Conservation (phyloP, 306 rosid species). For the Rosa lucieae region DNA sequence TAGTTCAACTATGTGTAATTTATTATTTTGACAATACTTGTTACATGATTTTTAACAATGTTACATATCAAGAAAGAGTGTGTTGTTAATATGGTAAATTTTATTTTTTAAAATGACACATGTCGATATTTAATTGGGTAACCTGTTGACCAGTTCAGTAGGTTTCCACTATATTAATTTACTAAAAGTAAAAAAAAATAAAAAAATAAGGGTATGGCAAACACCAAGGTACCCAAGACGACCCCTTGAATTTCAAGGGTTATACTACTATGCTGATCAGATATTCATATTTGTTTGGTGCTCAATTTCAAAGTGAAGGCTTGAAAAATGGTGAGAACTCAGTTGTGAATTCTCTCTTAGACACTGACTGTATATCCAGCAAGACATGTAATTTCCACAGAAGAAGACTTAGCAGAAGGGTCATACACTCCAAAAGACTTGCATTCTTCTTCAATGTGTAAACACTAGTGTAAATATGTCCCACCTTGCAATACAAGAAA, state of each 20-base stretch:
- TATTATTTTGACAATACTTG: no score
- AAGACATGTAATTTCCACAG: not conserved
- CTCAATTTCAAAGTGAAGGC: not conserved
- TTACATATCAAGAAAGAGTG: no score
- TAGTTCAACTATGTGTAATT: no score
- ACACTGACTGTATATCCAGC: not conserved
- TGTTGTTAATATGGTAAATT: no score
- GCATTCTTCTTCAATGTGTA: slow-evolving; percentile 6
- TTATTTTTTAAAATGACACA: no score
- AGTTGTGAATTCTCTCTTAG: not conserved
- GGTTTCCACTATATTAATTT: no score
- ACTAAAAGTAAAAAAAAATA: no score
- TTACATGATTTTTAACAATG: no score
- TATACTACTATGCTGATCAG: not conserved
- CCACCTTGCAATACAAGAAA: slow-evolving; percentile 6
- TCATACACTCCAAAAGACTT: not conserved
- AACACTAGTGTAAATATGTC: not conserved
- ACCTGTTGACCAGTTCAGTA: no score
- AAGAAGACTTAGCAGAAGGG: not conserved
- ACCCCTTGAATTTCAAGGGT: not conserved
- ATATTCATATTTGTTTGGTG: not conserved
- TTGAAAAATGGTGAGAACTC: not conserved
- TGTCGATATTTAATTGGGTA: no score
- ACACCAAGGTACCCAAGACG: no score
- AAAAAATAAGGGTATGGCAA: no score